These are phyloP conservation scores for Durotheca rogersii DNA, from an alignment of 495 filamentous ascomycete species.

Conservation along the genomic window DNA sequence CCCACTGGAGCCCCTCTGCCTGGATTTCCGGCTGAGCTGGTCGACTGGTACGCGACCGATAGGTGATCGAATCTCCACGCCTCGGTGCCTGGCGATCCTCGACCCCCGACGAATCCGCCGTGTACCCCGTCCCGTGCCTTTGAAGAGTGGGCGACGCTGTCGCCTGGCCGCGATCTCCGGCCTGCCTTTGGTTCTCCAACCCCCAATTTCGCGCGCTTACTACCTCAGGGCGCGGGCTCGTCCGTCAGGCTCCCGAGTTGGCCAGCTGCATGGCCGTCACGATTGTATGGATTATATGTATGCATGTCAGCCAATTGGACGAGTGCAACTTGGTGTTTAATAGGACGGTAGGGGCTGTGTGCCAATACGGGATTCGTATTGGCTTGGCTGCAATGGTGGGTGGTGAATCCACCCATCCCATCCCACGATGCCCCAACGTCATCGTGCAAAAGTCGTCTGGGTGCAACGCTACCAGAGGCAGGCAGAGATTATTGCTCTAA, in stretches of 20 bases:
- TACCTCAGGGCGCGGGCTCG: background rate
- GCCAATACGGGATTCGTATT: constrained; percentile 40
- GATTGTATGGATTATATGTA: constrained; percentile 25
- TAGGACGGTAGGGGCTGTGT: constrained; percentile 25
- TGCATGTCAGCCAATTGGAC: constrained; percentile 28
- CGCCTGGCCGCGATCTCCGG: background rate
- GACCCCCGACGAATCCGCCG: too few relatives aligned
- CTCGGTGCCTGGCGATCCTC: too few relatives aligned
- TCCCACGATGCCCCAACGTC: constrained; percentile 35
- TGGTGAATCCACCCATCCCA: constrained; percentile 19
- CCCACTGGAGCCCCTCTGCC: too few relatives aligned
- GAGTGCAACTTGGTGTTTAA: constrained; percentile 22
- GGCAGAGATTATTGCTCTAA: constrained; percentile 23
- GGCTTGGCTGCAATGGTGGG: constrained; percentile 23
- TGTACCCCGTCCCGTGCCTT: too few relatives aligned
- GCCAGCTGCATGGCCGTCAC: constrained; percentile 25
- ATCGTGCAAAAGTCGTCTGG: constrained; percentile 33
- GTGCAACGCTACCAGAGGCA: constrained; percentile 26
- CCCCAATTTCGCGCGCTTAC: constrained; percentile 3
- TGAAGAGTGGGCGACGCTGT: too few relatives aligned
- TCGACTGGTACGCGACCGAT: too few relatives aligned
- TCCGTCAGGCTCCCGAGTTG: constrained; percentile 15
- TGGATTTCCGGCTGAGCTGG: too few relatives aligned
- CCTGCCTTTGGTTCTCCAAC: background rate
- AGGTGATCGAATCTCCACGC: too few relatives aligned